Evolutionary conservation across 495 filamentous ascomycete species (phyloP).

Genomic region (Evernia prunastri): DNA sequence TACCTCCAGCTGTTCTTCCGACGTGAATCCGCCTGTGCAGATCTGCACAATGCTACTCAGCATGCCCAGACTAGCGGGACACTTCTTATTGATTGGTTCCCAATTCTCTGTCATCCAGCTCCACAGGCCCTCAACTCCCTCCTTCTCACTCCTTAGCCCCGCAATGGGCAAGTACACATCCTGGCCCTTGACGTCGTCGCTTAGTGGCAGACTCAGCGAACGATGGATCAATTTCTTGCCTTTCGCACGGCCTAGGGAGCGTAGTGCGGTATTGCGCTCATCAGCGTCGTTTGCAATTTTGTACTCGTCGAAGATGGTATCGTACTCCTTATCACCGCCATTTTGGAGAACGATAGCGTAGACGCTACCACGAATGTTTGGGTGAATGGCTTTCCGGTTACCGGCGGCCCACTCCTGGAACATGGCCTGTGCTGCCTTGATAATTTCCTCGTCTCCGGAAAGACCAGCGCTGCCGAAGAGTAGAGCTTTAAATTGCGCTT

Average conservation of each 20-base stretch:
- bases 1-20: constrained; percentile 62
- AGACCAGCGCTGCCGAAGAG: constrained; percentile 57
- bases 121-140: constrained; percentile 77
- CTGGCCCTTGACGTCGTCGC: constrained; percentile 86
- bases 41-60: constrained; percentile 79
- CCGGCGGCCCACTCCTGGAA: constrained; percentile 56
- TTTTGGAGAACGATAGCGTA: constrained; percentile 57
- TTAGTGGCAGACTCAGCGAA: constrained; percentile 67
- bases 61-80: constrained; percentile 75
- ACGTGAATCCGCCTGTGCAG: constrained; percentile 75
- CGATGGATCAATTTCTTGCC: constrained; percentile 71
- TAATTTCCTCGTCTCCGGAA: constrained; percentile 52
- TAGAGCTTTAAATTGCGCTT: constrained; percentile 73
- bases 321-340: constrained; percentile 57
- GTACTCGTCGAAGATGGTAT: constrained; percentile 75
- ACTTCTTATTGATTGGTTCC: constrained; percentile 67
- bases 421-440: constrained; percentile 57
- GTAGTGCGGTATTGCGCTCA: constrained; percentile 92
- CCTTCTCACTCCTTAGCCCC: constrained; percentile 68
- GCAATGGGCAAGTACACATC: constrained; percentile 86
- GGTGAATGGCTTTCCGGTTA: constrained; percentile 55
- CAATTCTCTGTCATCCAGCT: constrained; percentile 81
- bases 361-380: constrained; percentile 58
- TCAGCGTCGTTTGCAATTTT: constrained; percentile 79
- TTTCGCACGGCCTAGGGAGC: constrained; percentile 73